Conservation (phyloP, 495 filamentous ascomycete species). For the Penicillium alfredii region DNA sequence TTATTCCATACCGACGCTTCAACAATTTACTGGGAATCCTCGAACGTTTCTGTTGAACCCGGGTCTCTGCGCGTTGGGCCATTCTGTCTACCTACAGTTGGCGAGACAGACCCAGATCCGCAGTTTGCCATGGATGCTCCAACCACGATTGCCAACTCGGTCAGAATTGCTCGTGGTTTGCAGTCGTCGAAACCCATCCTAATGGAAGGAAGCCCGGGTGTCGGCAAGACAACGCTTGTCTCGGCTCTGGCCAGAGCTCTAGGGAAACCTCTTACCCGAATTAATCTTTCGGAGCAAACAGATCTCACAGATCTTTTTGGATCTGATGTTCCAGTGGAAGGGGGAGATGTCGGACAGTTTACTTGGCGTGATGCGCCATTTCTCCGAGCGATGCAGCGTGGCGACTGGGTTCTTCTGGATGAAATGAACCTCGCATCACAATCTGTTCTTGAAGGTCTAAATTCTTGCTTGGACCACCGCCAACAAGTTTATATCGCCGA, state of each 20-base stretch:
- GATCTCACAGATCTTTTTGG: constrained; percentile 97
- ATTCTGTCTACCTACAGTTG: constrained; percentile 57
- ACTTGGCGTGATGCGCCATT: constrained; percentile 95
- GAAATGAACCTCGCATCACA: constrained; percentile 99
- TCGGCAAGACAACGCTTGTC: constrained; percentile 93
- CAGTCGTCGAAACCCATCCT: constrained; percentile 86
- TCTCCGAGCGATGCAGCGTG: constrained; percentile 88
- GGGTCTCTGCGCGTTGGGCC: constrained; percentile 57
- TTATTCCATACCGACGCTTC: constrained; percentile 59
- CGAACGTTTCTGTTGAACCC: constrained; percentile 43
- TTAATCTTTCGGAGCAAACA: constrained; percentile 97
- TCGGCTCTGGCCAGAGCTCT: constrained; percentile 73
- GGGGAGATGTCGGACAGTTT: constrained; percentile 78
- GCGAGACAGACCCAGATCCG: constrained; percentile 43
- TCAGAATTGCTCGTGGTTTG: constrained; percentile 85
- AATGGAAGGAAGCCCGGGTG: constrained; percentile 91
- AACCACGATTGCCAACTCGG: constrained; percentile 82
- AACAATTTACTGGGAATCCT: constrained; percentile 53
- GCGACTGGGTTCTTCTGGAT: constrained; percentile 92
- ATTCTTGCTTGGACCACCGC: constrained; percentile 94
- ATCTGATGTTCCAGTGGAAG: constrained; percentile 91
- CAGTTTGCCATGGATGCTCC: constrained; percentile 78
- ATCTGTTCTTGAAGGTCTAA: constrained; percentile 92
- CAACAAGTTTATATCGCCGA: constrained; percentile 95
- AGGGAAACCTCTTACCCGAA: constrained; percentile 76